A percentile compares a stretch with the other conserved stretches of the same genome.
phyloP scores from a whole-genome alignment of 441 rosid genomes.

The Arabidopsis lyrata region DNA sequence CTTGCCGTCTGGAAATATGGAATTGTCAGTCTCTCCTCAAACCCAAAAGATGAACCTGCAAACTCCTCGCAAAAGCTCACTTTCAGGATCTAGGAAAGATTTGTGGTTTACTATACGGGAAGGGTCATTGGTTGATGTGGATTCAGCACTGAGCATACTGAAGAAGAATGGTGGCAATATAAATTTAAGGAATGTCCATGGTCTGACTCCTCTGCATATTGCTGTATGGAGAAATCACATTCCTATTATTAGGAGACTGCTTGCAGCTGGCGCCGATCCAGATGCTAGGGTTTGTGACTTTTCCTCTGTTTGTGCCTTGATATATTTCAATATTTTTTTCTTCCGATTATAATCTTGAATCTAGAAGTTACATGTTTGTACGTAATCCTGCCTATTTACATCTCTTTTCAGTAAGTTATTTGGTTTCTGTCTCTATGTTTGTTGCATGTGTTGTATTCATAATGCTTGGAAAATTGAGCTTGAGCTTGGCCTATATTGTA shows the following conservation, averaged over 20 bases:
- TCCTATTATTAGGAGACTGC: slow-evolving; percentile 90
- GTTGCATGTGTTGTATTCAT: slow-evolving; percentile 9
- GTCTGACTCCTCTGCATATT: slow-evolving; percentile 89
- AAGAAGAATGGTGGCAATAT: slow-evolving; percentile 91
- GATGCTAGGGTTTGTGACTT: slow-evolving; percentile 87
- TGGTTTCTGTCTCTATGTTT: not conserved
- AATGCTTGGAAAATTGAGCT: slow-evolving; percentile 20
- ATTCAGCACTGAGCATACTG: slow-evolving; percentile 62
- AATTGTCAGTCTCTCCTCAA: slow-evolving; percentile 66
- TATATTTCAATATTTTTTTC: not conserved
- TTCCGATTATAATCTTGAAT: not conserved
- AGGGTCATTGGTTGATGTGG: slow-evolving; percentile 91
- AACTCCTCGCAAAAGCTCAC: slow-evolving; percentile 56
- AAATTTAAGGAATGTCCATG: slow-evolving; percentile 77
- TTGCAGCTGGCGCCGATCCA: slow-evolving; percentile 96
- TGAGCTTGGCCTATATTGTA: not conserved
- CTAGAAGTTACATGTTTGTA: not conserved
- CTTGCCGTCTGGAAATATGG: slow-evolving; percentile 50
- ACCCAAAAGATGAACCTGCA: slow-evolving; percentile 65
- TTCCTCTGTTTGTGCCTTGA: slow-evolving; percentile 31
- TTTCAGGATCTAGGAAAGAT: slow-evolving; percentile 64
- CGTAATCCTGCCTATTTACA: slow-evolving; percentile 1
- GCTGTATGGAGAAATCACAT: slow-evolving; percentile 98
- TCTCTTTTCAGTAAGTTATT: not conserved
- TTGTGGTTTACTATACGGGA: slow-evolving; percentile 79